Evolutionary conservation across 2,329 filamentous ascomycete genomes (phyloP).

Genomic region (Chaetomiaceae sp.): DNA sequence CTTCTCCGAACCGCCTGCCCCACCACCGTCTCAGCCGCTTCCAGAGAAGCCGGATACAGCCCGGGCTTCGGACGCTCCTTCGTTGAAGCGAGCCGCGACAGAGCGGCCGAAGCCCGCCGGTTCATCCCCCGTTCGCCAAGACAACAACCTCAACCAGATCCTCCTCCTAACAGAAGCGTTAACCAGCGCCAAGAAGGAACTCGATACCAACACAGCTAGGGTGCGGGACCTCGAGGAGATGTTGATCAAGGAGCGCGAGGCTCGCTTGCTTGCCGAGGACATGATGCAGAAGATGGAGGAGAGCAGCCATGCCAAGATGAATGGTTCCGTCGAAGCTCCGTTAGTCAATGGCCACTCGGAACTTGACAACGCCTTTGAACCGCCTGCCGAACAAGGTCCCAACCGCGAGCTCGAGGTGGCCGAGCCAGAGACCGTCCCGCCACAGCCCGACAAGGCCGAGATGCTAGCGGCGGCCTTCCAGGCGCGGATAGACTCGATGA

Average conservation of each 20-base stretch:
- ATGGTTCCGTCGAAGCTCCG: conserved; percentile 35
- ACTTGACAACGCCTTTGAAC: conserved; percentile 45
- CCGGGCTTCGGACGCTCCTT: conserved; percentile 45
- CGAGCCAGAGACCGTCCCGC: conserved; percentile 19
- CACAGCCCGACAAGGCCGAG: conserved; percentile 34
- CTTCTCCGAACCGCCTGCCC: conserved; percentile 89
- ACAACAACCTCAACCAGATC: conserved; percentile 63
- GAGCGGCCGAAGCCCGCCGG: conserved; percentile 62
- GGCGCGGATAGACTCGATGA: conserved; percentile 68
- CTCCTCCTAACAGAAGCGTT: conserved; percentile 80
- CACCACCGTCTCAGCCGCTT: conserved; percentile 85
- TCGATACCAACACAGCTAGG: conserved; percentile 74
- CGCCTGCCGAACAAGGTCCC: conserved; percentile 34
- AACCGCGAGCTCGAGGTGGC: conserved; percentile 25
- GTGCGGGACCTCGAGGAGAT: conserved; percentile 77
- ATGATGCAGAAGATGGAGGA: conserved; percentile 66
- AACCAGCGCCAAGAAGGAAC: conserved; percentile 76
- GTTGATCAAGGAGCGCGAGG: conserved; percentile 72
- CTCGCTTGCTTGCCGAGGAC: conserved; percentile 80
- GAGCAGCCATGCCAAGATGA: conserved; percentile 39
- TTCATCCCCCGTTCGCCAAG: conserved; percentile 55
- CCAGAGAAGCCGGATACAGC: conserved; percentile 83
- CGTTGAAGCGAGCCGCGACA: conserved; percentile 70
- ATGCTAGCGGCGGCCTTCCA: conserved; percentile 49
- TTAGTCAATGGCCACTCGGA: conserved; percentile 33